phyloP scores from a whole-genome alignment of 1,139 yeast genomes.

The Keqinozyma sinolaborantium region DNA sequence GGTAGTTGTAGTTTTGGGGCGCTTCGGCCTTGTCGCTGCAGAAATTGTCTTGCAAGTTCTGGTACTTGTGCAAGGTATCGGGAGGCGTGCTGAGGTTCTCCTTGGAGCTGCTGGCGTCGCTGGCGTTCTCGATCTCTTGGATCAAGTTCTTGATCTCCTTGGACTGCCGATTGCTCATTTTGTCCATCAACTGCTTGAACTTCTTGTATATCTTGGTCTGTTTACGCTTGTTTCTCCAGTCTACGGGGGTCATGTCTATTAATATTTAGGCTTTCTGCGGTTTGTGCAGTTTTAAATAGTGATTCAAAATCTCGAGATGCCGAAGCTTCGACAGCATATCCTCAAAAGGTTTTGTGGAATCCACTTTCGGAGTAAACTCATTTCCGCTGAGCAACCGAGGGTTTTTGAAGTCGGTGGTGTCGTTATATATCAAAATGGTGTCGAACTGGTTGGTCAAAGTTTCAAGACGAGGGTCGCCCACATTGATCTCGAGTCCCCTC shows the following conservation, averaged over 20 bases:
- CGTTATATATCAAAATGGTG: constrained; percentile 17
- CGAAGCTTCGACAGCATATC: constrained; percentile 3
- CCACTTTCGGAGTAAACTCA: neutral
- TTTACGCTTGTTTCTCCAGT: no score
- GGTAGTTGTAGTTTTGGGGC: no score
- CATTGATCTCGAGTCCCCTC: constrained; percentile 38
- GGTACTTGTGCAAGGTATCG: neutral
- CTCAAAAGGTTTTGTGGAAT: neutral
- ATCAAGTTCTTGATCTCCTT: neutral
- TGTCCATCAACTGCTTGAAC: neutral
- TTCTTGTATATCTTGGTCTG: no score
- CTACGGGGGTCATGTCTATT: no score
- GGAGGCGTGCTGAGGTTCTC: neutral
- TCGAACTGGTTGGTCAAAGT: constrained; percentile 12
- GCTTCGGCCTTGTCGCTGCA: no score
- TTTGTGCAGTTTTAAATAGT: constrained; percentile 1
- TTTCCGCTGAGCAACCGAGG: constrained; percentile 1
- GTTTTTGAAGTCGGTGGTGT: constrained; percentile 1
- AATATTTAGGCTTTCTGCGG: no score
- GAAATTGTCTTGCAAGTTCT: neutral
- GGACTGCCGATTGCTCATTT: neutral
- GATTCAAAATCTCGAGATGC: constrained; percentile 3
- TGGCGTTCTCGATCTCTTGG: neutral
- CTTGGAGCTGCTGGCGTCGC: neutral
- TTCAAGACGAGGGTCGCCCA: constrained; percentile 16